Percentiles rank a stretch among this genome's conserved stretches.
phyloP scores from a whole-genome alignment of 2,329 filamentous ascomycete genomes.

The Fusarium annulatum region DNA sequence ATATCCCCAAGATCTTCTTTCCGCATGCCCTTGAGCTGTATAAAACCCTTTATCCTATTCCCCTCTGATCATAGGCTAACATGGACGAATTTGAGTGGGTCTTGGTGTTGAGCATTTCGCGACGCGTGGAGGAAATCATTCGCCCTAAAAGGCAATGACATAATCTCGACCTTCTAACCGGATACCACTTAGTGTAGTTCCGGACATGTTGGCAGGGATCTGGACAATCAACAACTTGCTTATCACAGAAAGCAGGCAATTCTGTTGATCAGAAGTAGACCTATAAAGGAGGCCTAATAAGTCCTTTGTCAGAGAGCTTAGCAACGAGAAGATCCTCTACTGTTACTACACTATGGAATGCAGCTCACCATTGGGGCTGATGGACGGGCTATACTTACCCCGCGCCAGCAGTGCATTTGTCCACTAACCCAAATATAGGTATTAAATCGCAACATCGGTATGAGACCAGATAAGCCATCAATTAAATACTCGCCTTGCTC shows the following conservation, averaged over 20 bases:
- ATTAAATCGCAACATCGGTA: rapidly evolving
- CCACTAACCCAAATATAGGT: neutral
- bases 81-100: neutral
- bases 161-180: neutral
- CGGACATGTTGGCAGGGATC: rapidly evolving
- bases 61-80: neutral
- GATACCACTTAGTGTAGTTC: rapidly evolving
- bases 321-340: too few species aligned
- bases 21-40: too few species aligned
- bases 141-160: neutral
- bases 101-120: neutral
- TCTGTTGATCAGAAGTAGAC: too few species aligned
- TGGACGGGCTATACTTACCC: neutral
- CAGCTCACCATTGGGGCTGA: neutral
- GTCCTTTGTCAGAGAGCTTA: rapidly evolving
- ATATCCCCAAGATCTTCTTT: too few species aligned
- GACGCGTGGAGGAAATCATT: neutral
- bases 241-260: too few species aligned
- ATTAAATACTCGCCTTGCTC: neutral
- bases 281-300: too few species aligned
- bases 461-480: rapidly evolving
- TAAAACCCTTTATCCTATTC: neutral
- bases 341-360: too few species aligned
- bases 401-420: rapidly evolving
- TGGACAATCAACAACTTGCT: neutral